Evolutionary conservation across 2,329 filamentous ascomycete genomes (phyloP), one percentile per base, ranked within the genome.

Genomic region (Pseudogymnoascus sp.): DNA sequence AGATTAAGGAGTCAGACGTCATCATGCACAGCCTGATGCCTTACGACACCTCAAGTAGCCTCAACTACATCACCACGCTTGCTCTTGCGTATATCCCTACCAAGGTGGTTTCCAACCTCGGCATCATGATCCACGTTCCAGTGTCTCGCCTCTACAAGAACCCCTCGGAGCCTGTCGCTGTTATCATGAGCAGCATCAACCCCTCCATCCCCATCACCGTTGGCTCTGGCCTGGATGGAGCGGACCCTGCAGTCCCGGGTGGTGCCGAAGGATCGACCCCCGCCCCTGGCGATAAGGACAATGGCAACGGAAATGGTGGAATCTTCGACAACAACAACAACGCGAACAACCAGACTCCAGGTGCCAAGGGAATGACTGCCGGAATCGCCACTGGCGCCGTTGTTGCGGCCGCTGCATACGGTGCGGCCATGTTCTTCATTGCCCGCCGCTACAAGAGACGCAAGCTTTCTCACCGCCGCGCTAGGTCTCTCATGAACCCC

Each of bases 161-260:
- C 43, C 38, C 39, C 4, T 75, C 80, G 0, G 77, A 87, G 64
- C 83, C 90, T n/a, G 82, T 90, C 39, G 80, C 80, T 66, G 86
- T 87, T 53, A 76, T 97, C 66, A 91, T 95, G 66, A 77, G 76
- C 61, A 84, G 94, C 76, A 90, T 97, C 74, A 93, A 97, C 75
- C 84, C 88, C 2, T 85, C 88, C 2, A 91, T 97, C 71, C 67
- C 74, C 20, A 62, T 70, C 62, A 70, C 75, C 41, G 66, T 78
- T 1, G 80, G 79, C 50, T 74, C 75, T 39, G 72, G 71, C 1
- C 71, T 78, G 28, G 62, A 62, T 33, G 64, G 63, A 72, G 15
- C 43, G 2, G 68, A 41, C n/a, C 65, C 65, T 50, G 68, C 74
- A 2, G 74, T 73, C 25, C 74, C 75, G 62, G 71, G 68, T 22